Conservation (phyloP, 1,139 yeast species). For the Scheffersomyces segobiensis region DNA sequence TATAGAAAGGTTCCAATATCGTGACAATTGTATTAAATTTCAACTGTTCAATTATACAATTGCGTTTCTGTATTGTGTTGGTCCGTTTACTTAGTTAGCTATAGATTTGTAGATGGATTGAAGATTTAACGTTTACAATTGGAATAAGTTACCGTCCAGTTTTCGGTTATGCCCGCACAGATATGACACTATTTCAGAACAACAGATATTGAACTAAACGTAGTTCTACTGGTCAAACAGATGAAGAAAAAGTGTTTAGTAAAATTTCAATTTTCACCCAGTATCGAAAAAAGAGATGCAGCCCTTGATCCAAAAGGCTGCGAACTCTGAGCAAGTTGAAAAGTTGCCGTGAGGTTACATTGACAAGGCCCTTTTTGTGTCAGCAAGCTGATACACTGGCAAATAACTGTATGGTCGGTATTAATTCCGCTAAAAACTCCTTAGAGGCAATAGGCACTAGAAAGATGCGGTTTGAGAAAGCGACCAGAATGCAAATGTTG, state of each 20-base stretch:
- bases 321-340: neutral
- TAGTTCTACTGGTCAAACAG: neutral
- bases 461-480: neutral
- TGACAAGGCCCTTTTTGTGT: neutral
- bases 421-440: too few relatives aligned
- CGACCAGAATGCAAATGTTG: too few relatives aligned
- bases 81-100: neutral
- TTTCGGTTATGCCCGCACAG: neutral
- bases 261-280: neutral
- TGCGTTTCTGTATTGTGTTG: neutral
- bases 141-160: neutral
- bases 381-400: neutral
- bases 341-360: neutral
- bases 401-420: neutral
- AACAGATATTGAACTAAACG: neutral
- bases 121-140: neutral
- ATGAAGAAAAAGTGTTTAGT: neutral
- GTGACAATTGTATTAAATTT: too few relatives aligned
- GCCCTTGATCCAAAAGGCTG: neutral
- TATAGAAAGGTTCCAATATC: neutral
- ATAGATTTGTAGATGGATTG: neutral
- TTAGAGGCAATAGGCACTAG: neutral
- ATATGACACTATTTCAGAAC: neutral
- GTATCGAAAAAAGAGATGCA: neutral
- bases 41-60: neutral